Evolutionary conservation across 495 filamentous ascomycete genomes (phyloP).

Genomic region (Hypomontagnella submonticulosa): DNA sequence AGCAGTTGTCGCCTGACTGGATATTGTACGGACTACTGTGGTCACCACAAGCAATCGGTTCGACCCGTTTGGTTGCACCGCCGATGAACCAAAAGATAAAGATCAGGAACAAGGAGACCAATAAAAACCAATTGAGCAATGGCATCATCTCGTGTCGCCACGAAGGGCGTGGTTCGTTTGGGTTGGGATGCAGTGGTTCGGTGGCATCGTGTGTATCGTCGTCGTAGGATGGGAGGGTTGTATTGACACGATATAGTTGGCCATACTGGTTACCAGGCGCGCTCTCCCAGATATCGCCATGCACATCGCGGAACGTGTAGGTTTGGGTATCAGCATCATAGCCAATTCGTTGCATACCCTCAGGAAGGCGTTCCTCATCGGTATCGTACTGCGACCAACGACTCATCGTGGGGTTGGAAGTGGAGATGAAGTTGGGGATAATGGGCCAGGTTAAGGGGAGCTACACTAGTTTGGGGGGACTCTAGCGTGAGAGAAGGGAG

Average conservation of each 20-base stretch:
- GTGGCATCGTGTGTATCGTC: conserved; percentile 38
- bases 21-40: conserved; percentile 37
- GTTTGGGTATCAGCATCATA: conserved; percentile 65
- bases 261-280: conserved; percentile 60
- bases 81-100: conserved; percentile 46
- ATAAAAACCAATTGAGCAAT: conserved; percentile 49
- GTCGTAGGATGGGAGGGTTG: conserved; percentile 29
- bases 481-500: not conserved
- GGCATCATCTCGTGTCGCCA: conserved; percentile 52
- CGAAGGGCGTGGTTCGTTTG: conserved; percentile 28
- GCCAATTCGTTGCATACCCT: conserved; percentile 62
- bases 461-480: not conserved
- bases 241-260: conserved; percentile 48
- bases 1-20: conserved; percentile 47
- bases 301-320: conserved; percentile 59
- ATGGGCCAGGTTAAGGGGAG: not conserved
- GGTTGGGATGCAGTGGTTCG: conserved; percentile 20
- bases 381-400: conserved; percentile 58
- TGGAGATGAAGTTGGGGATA: conserved; percentile 2
- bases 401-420: conserved; percentile 44
- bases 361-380: conserved; percentile 63
- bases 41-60: conserved; percentile 31
- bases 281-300: conserved; percentile 56
- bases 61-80: conserved; percentile 23
- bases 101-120: conserved; percentile 47